Percentiles rank a stretch among this genome's conserved stretches.
Evolutionary conservation across 2,329 filamentous ascomycete genomes (phyloP).

Genomic region (Nakataea oryzae): DNA sequence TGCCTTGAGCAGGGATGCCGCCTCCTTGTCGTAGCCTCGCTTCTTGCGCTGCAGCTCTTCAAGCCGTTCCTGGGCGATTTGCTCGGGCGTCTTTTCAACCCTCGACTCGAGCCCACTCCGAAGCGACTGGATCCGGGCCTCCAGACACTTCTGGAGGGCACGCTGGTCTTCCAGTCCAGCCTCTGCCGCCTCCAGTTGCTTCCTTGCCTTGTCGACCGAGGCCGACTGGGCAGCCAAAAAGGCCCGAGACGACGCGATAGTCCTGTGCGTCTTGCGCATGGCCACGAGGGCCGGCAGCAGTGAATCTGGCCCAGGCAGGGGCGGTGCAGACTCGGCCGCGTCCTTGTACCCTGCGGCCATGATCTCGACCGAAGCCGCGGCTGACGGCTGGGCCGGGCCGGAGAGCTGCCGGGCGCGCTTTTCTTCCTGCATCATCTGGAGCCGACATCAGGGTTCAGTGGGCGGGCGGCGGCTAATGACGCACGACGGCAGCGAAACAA

Average conservation of each 20-base stretch:
- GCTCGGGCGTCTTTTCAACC: conserved; percentile 46
- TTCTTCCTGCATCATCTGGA: neutral
- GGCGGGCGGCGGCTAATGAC: neutral
- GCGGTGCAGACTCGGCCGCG: conserved; percentile 50
- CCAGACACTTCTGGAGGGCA: conserved; percentile 40
- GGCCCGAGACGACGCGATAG: conserved; percentile 51
- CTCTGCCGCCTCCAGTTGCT: conserved; percentile 39
- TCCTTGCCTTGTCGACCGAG: conserved; percentile 30
- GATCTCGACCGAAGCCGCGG: conserved; percentile 26
- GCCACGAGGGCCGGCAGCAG: conserved; percentile 63
- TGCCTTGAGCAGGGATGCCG: conserved; percentile 47
- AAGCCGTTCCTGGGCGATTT: conserved; percentile 54
- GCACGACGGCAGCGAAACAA: neutral
- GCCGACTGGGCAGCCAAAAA: conserved; percentile 38
- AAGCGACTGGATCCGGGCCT: conserved; percentile 48
- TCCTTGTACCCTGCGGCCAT: conserved; percentile 58
- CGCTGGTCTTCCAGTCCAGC: conserved; percentile 42
- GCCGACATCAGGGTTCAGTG: neutral
- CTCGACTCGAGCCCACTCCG: conserved; percentile 45
- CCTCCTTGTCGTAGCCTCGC: conserved; percentile 48
- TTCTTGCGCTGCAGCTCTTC: conserved; percentile 49
- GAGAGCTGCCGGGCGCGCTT: neutral
- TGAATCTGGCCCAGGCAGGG: conserved; percentile 56
- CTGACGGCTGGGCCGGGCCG: neutral
- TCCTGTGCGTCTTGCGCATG: conserved; percentile 54